Evolutionary conservation across 176 grass and related monocot genomes (phyloP), one percentile per base, ranked within the genome.

Genomic region (Zea luxurians): DNA sequence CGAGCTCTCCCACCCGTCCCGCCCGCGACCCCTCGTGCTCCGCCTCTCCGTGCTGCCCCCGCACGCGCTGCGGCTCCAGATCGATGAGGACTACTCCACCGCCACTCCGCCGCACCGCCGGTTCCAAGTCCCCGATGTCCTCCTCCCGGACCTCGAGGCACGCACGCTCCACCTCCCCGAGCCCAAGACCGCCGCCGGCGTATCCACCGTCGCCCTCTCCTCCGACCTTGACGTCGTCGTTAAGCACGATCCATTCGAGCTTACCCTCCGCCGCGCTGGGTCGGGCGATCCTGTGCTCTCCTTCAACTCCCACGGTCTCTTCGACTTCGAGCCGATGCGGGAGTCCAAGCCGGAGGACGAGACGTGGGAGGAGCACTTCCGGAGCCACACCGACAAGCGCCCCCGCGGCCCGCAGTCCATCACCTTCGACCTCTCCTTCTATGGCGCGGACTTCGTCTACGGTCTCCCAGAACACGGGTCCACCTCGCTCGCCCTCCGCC

Each of bases 391-490:
- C 4, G 94, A 97, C 87, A 77, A 85, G 45, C 82, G 94, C 13
- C 94, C 89, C 4, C 80, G 70, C 54, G 94, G 94, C 1, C 94
- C 94, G 13, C 94, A 97, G 85, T 97, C 94, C 10, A 90, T 97
- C 59, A 84, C 84, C 87, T 91, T 97, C 45, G 94, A 97, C 71
- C 64, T 97, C 11, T 92, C 94, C 47, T 93, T 97, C 79, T 73
- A 97, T 38, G 87, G 87, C 2, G 84, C 94, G 2, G 91, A 97
- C 42, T 97, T 97, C 65, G 94, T 97, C 17, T 97, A 97, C 84
- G 94, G 94, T 61, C 82, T 97, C 61, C 94, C 94, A 48, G 94
- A 93, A 82, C 94, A 93, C 44, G 91, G 82, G 38, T 93, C 89
- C 35, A 81, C 84, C 7, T 92, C 89, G 8, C 89, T 97, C 45